phyloP scores from a whole-genome alignment of 257 asterid genomes.

The Solanum microdontum region DNA sequence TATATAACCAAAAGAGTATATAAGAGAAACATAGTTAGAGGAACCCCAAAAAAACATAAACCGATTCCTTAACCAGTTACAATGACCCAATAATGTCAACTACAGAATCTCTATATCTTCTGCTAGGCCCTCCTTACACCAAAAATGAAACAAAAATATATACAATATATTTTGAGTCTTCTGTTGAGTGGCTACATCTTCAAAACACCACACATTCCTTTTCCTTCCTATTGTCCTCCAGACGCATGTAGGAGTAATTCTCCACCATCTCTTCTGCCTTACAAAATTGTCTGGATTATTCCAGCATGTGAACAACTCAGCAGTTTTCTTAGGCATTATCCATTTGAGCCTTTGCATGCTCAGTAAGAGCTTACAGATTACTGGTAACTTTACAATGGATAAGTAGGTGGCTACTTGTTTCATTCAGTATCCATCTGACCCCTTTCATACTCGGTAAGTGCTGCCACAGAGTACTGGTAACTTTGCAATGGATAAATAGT shows the following conservation, averaged over 20 bases:
- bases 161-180: neutral
- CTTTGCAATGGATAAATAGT: neutral
- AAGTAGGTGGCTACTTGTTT: neutral
- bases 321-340: neutral
- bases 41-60: neutral
- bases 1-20: neutral
- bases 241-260: neutral
- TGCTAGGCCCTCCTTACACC: neutral
- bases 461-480: neutral
- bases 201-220: neutral
- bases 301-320: neutral
- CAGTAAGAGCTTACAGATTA: neutral
- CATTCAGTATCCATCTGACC: neutral
- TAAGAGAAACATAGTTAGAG: neutral
- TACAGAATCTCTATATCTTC: neutral
- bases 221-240: neutral
- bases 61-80: neutral
- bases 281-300: neutral
- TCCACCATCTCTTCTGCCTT: neutral
- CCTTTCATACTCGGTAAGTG: neutral
- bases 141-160: neutral
- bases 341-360: neutral
- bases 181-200: neutral
- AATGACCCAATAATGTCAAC: neutral
- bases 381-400: neutral